Evolutionary conservation across 345 rosid species (phyloP), one percentile per base, ranked within the genome.

Genomic region (Eucalyptus regnans): DNA sequence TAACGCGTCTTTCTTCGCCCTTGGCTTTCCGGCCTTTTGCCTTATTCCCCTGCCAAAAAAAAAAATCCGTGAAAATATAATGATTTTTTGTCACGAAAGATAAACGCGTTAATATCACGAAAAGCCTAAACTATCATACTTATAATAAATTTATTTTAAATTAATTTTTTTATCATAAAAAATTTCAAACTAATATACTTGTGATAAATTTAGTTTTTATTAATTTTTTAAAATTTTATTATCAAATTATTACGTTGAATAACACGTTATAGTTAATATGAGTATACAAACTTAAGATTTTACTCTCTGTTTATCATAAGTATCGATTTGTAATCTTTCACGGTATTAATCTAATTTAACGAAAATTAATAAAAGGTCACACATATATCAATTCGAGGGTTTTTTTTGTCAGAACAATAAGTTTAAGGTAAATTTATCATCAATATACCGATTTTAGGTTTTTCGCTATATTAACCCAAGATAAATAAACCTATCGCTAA

Each of bases 211-310:
- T 22, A 4, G 1, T 56, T 23, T 49, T 1, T 18, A 56, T 56
- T 56, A 22, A 0, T 4, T 9, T 23, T 56, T 56, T 6, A 9
- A 23, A 56, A 56, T 56, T 23, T 56, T 56, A 52, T 7, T 52
- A 52, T 18, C 25, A 52, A 52, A 52, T 52, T 52, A 18, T 4
- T 52, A 52, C 0, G 1, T 18, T 52, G 2, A 5, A 52, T 18
- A 52, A 52, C 8, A 52, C 1, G 4, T 18, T 52, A 52, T 0
- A 52, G 0, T 52, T 18, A 52, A 52, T 52, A 52, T 18, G 10
- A 52, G 4, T 7, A 52, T 52, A 52, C 0, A 0, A 52, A 52
- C 20, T 20, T 52, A 52, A 0, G 1, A 3, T 8, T 52, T 52
- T 52, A 52, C 10, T 52, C 2, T 52, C 2, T 0, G 0, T 20